Conservation (phyloP, 257 asterid species). For the Solanum gracilifrons region DNA sequence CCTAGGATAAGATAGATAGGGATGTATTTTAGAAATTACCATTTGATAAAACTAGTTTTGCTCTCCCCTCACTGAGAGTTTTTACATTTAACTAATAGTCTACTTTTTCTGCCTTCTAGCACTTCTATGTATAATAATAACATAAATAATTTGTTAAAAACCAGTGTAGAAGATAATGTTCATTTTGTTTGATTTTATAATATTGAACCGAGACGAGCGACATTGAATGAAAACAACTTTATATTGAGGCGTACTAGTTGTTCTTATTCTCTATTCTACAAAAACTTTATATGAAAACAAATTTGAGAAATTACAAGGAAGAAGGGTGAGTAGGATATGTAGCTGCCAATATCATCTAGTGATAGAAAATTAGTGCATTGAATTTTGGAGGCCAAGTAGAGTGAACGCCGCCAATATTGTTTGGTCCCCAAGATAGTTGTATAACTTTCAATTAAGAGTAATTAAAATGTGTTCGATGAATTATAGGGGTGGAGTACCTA, state of each 20-base stretch:
- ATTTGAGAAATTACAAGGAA: background rate
- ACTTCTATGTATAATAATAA: conserved; percentile 1
- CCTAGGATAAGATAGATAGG: background rate
- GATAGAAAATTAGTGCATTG: background rate
- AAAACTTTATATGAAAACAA: background rate
- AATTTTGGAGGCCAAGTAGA: background rate
- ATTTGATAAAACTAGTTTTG: background rate
- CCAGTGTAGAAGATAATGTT: background rate
- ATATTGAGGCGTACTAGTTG: background rate
- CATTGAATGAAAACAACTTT: background rate
- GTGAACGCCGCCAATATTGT: background rate
- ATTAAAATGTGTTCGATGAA: background rate
- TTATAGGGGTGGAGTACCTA: background rate
- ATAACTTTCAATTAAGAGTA: background rate
- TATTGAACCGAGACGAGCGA: background rate
- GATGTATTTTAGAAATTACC: conserved; percentile 5
- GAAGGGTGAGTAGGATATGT: background rate
- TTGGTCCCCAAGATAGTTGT: background rate
- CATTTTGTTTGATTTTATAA: background rate
- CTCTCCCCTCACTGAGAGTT: background rate
- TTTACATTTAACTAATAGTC: background rate
- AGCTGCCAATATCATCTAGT: background rate
- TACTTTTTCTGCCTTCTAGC: background rate
- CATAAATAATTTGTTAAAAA: conserved; percentile 7
- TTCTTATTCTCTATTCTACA: background rate